Base-by-base conservation (phyloP, 331 rosid genomes). In the Rosa hybrid region DNA sequence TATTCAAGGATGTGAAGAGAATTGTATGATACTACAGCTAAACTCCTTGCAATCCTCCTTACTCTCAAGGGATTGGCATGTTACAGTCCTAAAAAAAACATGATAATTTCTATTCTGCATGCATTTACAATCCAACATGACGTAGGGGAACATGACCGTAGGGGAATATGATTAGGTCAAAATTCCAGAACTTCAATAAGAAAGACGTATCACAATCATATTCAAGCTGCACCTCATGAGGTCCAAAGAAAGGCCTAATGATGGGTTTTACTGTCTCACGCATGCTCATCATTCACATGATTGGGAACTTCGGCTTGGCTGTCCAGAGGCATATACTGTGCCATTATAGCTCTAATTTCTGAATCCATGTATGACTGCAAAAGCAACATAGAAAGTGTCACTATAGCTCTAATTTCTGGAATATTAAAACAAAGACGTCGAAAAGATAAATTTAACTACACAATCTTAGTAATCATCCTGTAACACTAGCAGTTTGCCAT, bases 241-340 rank as follows among this genome's bases (percentile, higher is more conserved):
- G 64, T 62, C 75, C 77, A 42, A 65, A 65, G 80, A 4, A 74
- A 63, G 64, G 71, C 48, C 60, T 69, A 62, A 23, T 25, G 48
- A 59, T 45, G 75, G 60, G n/a, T 16, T 83, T 71, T 54, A 56
- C 59, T 71, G 27, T 75, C 83, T 89, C 88, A 93, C 2, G 94
- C 93, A 45, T 45, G 93, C 49, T 81, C 92, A 0, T 89, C 93
- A 20, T 76, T 80, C 50, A 80, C 91, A 41, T 93, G 94, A 82
- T 90, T 91, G 20, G 93, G 91, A 77, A 90, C 89, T 81, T 85
- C 99, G 14, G 74, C 90, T 86, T 96, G 98, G 88, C 98, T 93
- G 91, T 96, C 99, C 80, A 96, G 89, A 57, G 99, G 99, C 98
- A 96, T 96, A 80, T 96, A 96, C 82, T 96, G 99, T 79, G 99